Percentiles rank a stretch among this genome's conserved stretches.
These are phyloP conservation scores for Pseudonitzschia pungens DNA, from an alignment of 108 stramenopile genomes.

Conservation along the genomic window DNA sequence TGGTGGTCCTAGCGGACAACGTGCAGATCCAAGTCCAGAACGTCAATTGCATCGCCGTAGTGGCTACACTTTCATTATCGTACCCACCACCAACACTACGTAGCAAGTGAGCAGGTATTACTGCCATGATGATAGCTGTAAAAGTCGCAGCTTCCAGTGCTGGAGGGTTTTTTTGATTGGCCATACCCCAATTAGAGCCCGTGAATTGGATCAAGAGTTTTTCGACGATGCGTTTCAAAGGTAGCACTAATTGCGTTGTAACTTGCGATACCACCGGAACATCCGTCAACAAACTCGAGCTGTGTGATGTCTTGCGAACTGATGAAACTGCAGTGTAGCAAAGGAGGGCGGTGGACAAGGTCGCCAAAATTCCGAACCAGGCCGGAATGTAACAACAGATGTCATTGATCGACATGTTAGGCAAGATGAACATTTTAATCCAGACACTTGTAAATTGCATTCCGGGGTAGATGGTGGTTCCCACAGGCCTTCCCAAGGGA, in stretches of 20 bases:
- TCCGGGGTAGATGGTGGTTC: constrained; percentile 99
- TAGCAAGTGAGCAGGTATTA: constrained; percentile 88
- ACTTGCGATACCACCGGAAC: constrained; percentile 54
- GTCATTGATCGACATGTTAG: constrained; percentile 85
- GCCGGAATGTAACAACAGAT: constrained; percentile 91
- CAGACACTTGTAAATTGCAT: constrained; percentile 93
- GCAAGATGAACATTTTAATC: constrained; percentile 70
- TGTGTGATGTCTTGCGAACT: neutral
- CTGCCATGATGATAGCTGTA: constrained; percentile 74
- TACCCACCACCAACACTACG: constrained; percentile 92
- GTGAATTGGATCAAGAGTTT: constrained; percentile 37
- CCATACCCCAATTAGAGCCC: constrained; percentile 44
- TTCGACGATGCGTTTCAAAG: constrained; percentile 36
- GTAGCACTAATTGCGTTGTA: constrained; percentile 27
- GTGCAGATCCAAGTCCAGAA: constrained; percentile 89
- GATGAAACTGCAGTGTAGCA: constrained; percentile 53
- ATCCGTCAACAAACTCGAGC: constrained; percentile 48
- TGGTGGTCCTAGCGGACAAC: constrained; percentile 30
- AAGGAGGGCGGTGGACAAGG: constrained; percentile 61
- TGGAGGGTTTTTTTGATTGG: constrained; percentile 32
- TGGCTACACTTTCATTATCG: constrained; percentile 97
- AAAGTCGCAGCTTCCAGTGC: constrained; percentile 56
- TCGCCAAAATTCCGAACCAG: constrained; percentile 88
- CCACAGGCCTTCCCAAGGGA: constrained; percentile 94
- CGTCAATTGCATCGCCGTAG: constrained; percentile 86